Evolutionary conservation across 345 rosid species (phyloP), one percentile per base, ranked within the genome.

Genomic region (Melastoma malabathricum): DNA sequence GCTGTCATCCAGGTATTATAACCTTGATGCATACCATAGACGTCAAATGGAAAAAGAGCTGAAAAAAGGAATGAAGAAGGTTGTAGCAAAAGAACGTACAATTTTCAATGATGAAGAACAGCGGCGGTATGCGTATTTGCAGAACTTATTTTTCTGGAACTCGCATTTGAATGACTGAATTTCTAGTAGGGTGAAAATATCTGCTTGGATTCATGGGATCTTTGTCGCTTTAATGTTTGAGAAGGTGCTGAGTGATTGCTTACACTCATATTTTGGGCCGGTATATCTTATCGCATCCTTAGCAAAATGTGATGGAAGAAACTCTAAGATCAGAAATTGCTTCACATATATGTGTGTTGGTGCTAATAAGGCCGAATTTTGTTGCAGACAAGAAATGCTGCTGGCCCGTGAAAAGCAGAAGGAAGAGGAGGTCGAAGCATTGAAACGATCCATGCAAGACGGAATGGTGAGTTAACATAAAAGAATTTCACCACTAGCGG

Each of bases 61-160:
- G 67, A 76, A 78, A 52, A 80, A 74, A 65, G 92, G 96, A 61
- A 2, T 79, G 44, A 86, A 78, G 59, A 84, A 78, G 74, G 78
- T 73, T 61, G 47, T 53, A 39, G 18, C 54, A 49, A 63, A 69
- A 54, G 97, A 89, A 54, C 97, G 97, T 50, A 81, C 84, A 56
- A 77, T 86, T 47, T 89, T 89, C 64, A 80, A 90, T 72, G 98
- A 90, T 52, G 98, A 90, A 73, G 98, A 90, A 70, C 83, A 76
- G 54, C 83, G 94, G 6, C 72, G 98, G 98, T 90, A 22, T 22
- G 25, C 2, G 2, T 4, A 22, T 22, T 22, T 22, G 25, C 25
- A 22, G 25, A 34, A 34, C 41, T 34, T 34, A 12, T 34, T 34
- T 34, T 12, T 12, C 41, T 12, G 2, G 10, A 29, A 29, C 38